These are phyloP conservation scores for Rhizoclosmatium sp. DNA, from an alignment of 192 early-diverging fungal species.

Conservation along the genomic window DNA sequence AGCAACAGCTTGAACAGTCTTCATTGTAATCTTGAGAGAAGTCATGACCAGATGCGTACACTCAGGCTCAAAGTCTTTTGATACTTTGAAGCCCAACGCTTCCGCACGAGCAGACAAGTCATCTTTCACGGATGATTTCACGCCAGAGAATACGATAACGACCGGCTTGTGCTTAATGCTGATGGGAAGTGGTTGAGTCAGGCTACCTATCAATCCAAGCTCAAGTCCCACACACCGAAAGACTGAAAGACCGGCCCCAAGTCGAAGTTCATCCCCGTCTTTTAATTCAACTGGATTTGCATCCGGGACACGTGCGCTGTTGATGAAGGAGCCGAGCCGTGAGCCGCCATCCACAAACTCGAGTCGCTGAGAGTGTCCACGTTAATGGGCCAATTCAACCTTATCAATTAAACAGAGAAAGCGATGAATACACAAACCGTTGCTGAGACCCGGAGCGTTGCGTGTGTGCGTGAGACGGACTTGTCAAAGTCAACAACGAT, in stretches of 20 bases:
- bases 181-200: neutral
- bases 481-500: constrained; percentile 26
- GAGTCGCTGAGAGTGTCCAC: neutral
- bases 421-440: neutral
- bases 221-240: neutral
- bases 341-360: constrained; percentile 18
- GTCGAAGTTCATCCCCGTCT: constrained; percentile 8
- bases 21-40: constrained; percentile 38
- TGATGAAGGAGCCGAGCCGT: constrained; percentile 19
- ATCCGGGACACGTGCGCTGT: neutral
- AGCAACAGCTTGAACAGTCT: constrained; percentile 29
- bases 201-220: neutral
- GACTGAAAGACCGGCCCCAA: constrained; percentile 5
- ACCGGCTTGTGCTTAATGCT: neutral
- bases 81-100: neutral
- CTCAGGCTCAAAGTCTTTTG: neutral
- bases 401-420: neutral
- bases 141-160: constrained; percentile 16
- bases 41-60: constrained; percentile 29
- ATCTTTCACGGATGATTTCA: constrained; percentile 11
- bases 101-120: neutral
- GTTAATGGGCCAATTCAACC: neutral
- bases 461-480: constrained; percentile 23
- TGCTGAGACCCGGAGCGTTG: neutral
- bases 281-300: neutral